Percentiles rank a stretch among this genome's conserved stretches.
Conservation (phyloP, 1,284 basidiomycete genomes). For the Athelia psychrophila region DNA sequence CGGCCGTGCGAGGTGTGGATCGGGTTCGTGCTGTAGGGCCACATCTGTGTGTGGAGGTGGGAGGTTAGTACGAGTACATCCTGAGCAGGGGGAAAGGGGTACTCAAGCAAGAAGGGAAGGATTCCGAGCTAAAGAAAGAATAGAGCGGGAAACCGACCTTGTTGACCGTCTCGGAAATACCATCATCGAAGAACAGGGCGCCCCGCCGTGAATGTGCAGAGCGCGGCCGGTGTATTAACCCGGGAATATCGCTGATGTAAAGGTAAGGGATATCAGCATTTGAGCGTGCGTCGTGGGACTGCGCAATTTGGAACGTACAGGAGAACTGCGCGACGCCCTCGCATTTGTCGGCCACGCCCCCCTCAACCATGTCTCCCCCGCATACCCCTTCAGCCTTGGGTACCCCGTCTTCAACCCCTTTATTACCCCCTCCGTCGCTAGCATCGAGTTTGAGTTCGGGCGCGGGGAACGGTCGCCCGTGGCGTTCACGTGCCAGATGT, state of each 20-base stretch:
- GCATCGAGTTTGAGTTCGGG: slow-evolving; percentile 39
- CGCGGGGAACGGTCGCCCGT: slow-evolving; percentile 43
- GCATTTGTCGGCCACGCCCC: slow-evolving; percentile 63
- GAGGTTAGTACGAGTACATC: not conserved
- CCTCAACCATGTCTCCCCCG: slow-evolving; percentile 53
- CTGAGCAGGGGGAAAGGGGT: not conserved
- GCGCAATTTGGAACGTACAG: slow-evolving; percentile 24
- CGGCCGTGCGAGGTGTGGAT: slow-evolving; percentile 45
- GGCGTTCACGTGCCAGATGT: slow-evolving; percentile 66
- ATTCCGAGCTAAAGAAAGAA: too few species aligned
- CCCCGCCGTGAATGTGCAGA: slow-evolving; percentile 45
- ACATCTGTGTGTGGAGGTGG: slow-evolving; percentile 31
- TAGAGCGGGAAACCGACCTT: slow-evolving; percentile 32
- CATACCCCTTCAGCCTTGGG: slow-evolving; percentile 31
- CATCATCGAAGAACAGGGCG: slow-evolving; percentile 60
- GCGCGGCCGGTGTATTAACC: slow-evolving; percentile 59
- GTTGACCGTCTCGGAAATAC: slow-evolving; percentile 46
- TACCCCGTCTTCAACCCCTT: slow-evolving; percentile 37
- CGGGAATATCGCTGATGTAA: slow-evolving; percentile 54
- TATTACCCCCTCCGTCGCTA: slow-evolving; percentile 41
- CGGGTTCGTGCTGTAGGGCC: slow-evolving; percentile 45
- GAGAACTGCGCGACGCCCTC: slow-evolving; percentile 64
- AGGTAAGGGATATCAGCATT: too few species aligned
- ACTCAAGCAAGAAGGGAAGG: not conserved
- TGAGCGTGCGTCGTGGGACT: too few species aligned